Evolutionary conservation across 2,329 filamentous ascomycete species (phyloP), one percentile per base, ranked within the genome.

Genomic region (Xylariaceae sp.): DNA sequence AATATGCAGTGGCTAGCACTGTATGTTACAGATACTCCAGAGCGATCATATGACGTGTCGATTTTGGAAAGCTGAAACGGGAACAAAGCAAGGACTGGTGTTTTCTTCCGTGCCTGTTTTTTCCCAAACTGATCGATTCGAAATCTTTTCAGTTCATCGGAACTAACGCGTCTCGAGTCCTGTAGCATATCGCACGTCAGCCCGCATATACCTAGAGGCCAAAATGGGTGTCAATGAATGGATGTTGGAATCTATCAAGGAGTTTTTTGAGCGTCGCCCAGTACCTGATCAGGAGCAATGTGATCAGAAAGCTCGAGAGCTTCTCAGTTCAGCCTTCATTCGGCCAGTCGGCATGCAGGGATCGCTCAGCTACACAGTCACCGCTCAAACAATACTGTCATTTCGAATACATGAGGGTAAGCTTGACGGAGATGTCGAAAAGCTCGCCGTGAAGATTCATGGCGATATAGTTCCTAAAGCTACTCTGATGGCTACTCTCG

Each of bases 311-410:
- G 22, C 46, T 6, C 3, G 18, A 10, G 34, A 16, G 6, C n/a
- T 42, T 14, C 1, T 48, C 13, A 6, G n/a, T 12, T 19, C 38
- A 9, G 38, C 46, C 9, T 31, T 13, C 10, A 33, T 48, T 36
- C 11, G 11, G 10, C 45, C 46, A 5, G 46, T 42, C 13, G 19
- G 14, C 16, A 48, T 48, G 46, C 38, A 48, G 18, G 46, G 46
- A 16, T 42, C 38, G 6, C 18, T 42, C 13, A 48, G 46, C 38
- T 34, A 48, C 3, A 34, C 34, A 18, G 46, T 42, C n/a, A 31
- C 1, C 11, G 9, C 34, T 18, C 19, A 40, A 18, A 48, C 38
- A 10, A 42, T 34, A 17, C 17, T 48, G 12, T 42, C 3, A 13
- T 48, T 33, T 16, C 9, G 38, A 13, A 14, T 7, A 4, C 46